Conservation (phyloP, 1,284 basidiomycete species). For the Mycena citricolor region DNA sequence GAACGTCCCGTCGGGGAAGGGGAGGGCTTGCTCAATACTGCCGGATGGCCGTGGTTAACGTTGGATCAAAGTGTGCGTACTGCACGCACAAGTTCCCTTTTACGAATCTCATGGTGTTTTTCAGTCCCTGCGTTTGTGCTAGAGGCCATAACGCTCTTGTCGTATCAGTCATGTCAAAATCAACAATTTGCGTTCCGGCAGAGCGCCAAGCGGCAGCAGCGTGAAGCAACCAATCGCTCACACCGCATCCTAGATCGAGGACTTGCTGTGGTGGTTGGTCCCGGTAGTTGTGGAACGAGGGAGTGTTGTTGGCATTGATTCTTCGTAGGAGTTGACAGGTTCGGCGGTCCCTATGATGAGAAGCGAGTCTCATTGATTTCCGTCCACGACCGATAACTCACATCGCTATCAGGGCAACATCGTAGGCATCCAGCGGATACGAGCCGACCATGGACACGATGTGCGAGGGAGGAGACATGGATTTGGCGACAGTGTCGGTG, state of each 20-base stretch:
- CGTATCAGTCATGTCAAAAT: constrained; percentile 55
- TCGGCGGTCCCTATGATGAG: constrained; percentile 49
- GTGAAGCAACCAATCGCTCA: constrained; percentile 59
- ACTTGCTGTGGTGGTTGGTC: constrained; percentile 49
- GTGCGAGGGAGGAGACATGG: too few species aligned
- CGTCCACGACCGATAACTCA: too few species aligned
- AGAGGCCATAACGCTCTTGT: constrained; percentile 35
- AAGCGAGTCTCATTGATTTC: too few species aligned
- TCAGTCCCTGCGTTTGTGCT: constrained; percentile 26
- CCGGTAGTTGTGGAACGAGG: constrained; percentile 57
- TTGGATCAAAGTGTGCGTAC: constrained; percentile 9
- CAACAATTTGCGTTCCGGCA: constrained; percentile 50
- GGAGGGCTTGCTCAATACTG: constrained; percentile 55
- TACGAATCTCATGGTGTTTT: constrained; percentile 52
- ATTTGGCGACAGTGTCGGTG: too few species aligned
- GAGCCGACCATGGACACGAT: too few species aligned
- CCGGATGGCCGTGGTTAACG: constrained; percentile 11
- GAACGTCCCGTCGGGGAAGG: constrained; percentile 58
- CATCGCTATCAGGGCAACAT: neutral
- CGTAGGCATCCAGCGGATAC: neutral
- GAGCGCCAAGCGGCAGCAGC: constrained; percentile 59
- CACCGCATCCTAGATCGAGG: constrained; percentile 72
- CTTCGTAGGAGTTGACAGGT: constrained; percentile 50
- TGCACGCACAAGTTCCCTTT: constrained; percentile 63
- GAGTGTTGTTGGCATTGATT: constrained; percentile 47